phyloP scores from a whole-genome alignment of 768 basidiomycete species.

The Lanmaoa rubissima region DNA sequence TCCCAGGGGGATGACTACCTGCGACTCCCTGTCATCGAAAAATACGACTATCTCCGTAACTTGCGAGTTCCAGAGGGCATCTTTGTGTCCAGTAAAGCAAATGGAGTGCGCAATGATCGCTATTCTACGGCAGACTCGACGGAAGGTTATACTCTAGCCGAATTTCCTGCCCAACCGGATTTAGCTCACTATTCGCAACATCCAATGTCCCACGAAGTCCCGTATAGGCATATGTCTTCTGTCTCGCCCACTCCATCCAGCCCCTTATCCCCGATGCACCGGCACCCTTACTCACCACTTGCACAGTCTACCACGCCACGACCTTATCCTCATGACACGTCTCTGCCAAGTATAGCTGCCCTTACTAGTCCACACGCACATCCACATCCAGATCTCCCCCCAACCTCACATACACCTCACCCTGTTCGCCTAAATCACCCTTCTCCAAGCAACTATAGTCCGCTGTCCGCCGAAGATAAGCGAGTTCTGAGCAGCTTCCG shows the following conservation, averaged over 20 bases:
- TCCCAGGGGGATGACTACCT: conserved; percentile 66
- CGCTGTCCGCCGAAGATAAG: conserved; percentile 55
- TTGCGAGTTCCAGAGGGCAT: conserved; percentile 67
- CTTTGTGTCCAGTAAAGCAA: conserved; percentile 68
- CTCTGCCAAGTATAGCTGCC: conserved; percentile 26
- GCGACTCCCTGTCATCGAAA: conserved; percentile 68
- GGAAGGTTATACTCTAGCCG: conserved; percentile 12
- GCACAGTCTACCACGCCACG: conserved; percentile 2
- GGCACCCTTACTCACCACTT: conserved; percentile 4
- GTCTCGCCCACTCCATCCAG: conserved; percentile 15
- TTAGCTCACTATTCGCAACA: conserved; percentile 9
- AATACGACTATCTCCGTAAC: conserved; percentile 68
- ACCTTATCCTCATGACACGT: conserved; percentile 3
- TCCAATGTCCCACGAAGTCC: conserved; percentile 11
- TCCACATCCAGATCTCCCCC: conserved; percentile 1
- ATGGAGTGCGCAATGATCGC: conserved; percentile 30
- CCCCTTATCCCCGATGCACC: conserved; percentile 12
- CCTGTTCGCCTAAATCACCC: conserved; percentile 24
- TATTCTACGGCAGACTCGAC: conserved; percentile 17
- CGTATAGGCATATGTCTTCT: conserved; percentile 13
- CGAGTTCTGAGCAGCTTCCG: conserved; percentile 57
- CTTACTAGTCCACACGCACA: conserved; percentile 10
- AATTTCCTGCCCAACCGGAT: conserved; percentile 7
- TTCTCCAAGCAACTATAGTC: conserved; percentile 33
- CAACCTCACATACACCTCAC: conserved; percentile 1